Conservation (phyloP, 352 stramenopile genomes). For the Globisporangium viniferum region DNA sequence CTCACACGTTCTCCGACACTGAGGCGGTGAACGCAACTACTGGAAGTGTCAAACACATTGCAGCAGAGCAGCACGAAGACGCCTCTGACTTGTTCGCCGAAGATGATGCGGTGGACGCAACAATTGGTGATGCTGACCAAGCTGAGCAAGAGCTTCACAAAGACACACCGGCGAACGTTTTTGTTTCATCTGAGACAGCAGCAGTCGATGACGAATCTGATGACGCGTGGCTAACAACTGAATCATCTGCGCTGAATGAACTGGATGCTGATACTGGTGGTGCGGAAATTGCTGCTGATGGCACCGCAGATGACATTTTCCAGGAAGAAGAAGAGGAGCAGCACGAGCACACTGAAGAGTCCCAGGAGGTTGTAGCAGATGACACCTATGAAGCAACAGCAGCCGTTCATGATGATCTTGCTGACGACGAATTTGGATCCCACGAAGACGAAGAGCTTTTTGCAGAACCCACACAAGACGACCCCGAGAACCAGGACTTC, state of each 20-base stretch:
- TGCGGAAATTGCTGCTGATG: background rate
- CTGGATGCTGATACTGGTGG: background rate
- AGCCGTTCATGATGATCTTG: background rate
- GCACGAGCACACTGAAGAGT: background rate
- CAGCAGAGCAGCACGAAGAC: background rate
- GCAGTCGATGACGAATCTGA: constrained; percentile 1
- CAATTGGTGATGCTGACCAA: background rate
- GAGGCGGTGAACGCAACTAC: background rate
- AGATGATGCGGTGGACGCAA: background rate
- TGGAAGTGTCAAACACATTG: background rate
- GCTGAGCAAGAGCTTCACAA: background rate
- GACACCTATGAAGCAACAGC: background rate
- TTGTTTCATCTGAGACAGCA: background rate
- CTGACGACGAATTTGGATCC: background rate
- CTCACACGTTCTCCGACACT: background rate
- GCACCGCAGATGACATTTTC: background rate
- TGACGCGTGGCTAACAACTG: constrained; percentile 11
- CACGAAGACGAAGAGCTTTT: background rate
- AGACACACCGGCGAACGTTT: background rate
- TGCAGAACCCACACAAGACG: background rate
- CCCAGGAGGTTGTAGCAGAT: background rate
- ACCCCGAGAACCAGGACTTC: background rate
- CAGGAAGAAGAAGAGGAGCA: background rate
- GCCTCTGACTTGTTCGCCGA: background rate
- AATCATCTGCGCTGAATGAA: background rate